Evolutionary conservation across 768 basidiomycete genomes (phyloP), one percentile per base, ranked within the genome.

Genomic region (Macrocybe gigantea): DNA sequence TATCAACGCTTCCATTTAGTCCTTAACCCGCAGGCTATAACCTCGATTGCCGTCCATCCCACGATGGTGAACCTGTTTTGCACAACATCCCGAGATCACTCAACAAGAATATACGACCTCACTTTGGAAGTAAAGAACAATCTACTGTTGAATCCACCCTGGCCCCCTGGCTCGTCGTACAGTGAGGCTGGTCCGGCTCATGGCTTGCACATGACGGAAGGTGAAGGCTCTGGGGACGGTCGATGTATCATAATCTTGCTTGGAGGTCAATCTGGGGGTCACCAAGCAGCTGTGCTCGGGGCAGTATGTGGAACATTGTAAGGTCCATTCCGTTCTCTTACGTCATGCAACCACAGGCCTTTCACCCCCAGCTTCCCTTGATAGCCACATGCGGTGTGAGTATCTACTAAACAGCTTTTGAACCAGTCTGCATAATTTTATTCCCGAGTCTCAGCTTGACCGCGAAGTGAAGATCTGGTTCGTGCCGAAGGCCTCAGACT

Each of bases 301-400:
- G 83, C 85, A 14, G 86, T 83, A 56, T 53, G 75, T 58, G 15
- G 1, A n/a, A 14, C 10, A 35, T 38, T 37, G 5, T n/a, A 14
- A 4, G 36, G 12, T 45, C 39, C 22, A 48, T 30, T 46, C 33
- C 30, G 10, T 47, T 39, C 41, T 35, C 38, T 22, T 15, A 37
- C 38, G 7, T 32, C 41, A 35, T 15, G 8, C 41, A 35, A 38
- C 33, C 4, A 15, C 38, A 88, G 86, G 78, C 81, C 29, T 91
- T 90, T 63, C 85, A 90, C 59, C 73, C 78, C 0, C 63, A 64
- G 7, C 64, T 74, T 44, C 84, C 85, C 4, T 54, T 90, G 11
- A 71, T 91, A 44, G 87, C 86, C 7, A 91, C 88, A 11, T 84
- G 86, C 56, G 88, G 88, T 14, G 88, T 89, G 60, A 50, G 81